Evolutionary conservation across 257 asterid species (phyloP), one percentile per base, ranked within the genome.

Genomic region (Nicotiana sylvestris): DNA sequence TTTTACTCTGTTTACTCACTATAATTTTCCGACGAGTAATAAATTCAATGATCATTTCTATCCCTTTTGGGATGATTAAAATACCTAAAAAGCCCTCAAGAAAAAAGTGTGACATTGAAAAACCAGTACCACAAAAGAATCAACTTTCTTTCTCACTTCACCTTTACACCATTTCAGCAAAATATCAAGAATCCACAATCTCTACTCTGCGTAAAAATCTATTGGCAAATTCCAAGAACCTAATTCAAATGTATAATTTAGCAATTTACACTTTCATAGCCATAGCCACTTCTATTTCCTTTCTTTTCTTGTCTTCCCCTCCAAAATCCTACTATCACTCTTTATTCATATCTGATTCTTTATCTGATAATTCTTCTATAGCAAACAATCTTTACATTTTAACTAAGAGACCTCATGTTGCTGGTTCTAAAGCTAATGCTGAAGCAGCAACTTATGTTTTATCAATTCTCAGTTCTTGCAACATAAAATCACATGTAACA

Each of bases 401-500:
- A 74, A 93, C 98, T 7, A 89, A 85, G 30, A 92, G 94, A 79
- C 98, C 98, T 37, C 98, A 95, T 83, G 87, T 90, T 69, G 95
- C 98, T 66, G 98, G 98, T 66, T 86, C 96, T 43, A 76, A 89
- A 62, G 97, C 98, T 83, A 95, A 95, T 87, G 91, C 92, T 9
- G 93, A 88, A 64, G 97, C 97, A 27, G 97, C 98, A 49, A 85
- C 84, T 53, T 93, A 93, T 87, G 98, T 95, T 43, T 86, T 90
- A 25, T 91, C 94, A 85, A 89, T 90, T 21, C 89, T 95, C 65
- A 37, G 89, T 82, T 90, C 96, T 88, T 87, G 69, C 89, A 74
- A 78, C 85, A 61, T 93, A 17, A 78, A 37, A 25, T 74, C 98
- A 1, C 96, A 86, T 55, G 33, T 90, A 51, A 72, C 87, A 12